Base-by-base conservation (phyloP, 192 early-diverging fungal genomes). In the Dissophora globulifera region DNA sequence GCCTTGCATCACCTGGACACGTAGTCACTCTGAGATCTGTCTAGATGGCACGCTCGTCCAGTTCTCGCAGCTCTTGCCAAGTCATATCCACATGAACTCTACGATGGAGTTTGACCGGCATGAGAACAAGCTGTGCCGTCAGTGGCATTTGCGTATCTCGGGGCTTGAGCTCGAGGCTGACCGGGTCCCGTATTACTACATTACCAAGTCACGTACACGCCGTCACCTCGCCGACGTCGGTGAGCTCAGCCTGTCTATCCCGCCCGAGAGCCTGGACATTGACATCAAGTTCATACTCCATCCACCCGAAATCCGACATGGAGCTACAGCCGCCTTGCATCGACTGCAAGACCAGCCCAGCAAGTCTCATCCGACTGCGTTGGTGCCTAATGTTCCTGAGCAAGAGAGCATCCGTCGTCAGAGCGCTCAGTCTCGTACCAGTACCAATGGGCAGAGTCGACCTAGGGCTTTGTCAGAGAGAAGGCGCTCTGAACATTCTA, bases 251-350 rank as follows among this genome's bases (percentile, higher is more conserved):
- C 23, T 75, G 1, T 27, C 32, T 1, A 41, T 75, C 43, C 70
- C 70, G 17, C 48, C 55, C 27, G 47, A 60, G 50, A 60, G 62
- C 15, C 62, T 75, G 12, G 62, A 66, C 8, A 52, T 75, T 19
- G 70, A 75, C 1, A 9, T 69, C 26, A 55, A 23, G 7, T 65
- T 65, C 20, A 45, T 42, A 11, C 20, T 65, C 8, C 20, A 31
- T 0, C 49, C 38, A 1, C 61, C 61, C 13, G 35, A 30, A 3
- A 29, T 50, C 6, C 48, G 47, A 7, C 47, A 33, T 2, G 32
- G 59, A 7, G n/a, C 48, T 7, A 19, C 19, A 23, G 51, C 59
- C 1, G 33, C 49, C 7, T 38, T 27, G 13, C 33, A 29, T 10
- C 20, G 19, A 8, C 16, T 51, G 2, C 13, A 27, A 8, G 60